A percentile compares a stretch with the other conserved stretches of the same genome.
phyloP scores from a whole-genome alignment of 148 eudicot species.

The Diospyros lotus region DNA sequence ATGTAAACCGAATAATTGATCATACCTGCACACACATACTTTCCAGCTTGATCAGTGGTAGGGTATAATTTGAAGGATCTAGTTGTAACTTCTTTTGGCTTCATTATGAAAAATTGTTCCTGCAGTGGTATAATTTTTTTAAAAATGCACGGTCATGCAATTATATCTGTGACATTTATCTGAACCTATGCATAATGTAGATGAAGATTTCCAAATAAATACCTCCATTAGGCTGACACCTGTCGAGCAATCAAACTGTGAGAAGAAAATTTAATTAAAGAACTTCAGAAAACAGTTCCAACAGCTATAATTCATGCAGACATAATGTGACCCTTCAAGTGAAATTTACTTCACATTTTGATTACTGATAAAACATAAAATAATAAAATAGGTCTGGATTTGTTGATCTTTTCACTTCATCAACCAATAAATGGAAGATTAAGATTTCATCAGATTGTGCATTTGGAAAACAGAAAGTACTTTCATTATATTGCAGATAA shows the following conservation, averaged over 20 bases:
- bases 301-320: not conserved
- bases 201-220: slow-evolving; percentile 2
- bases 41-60: slow-evolving; percentile 78
- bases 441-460: not conserved
- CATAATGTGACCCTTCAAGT: not conserved
- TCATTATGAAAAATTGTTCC: slow-evolving; percentile 95
- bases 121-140: slow-evolving; percentile 24
- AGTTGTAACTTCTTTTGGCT: slow-evolving; percentile 55
- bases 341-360: not conserved
- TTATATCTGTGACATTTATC: not conserved
- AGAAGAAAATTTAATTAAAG: slow-evolving; percentile 4
- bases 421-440: not conserved
- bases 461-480: too few relatives aligned
- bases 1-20: slow-evolving; percentile 1
- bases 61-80: slow-evolving; percentile 74
- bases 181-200: not conserved
- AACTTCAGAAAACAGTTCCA: not conserved
- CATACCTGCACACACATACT: slow-evolving; percentile 74
- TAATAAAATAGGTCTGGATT: not conserved
- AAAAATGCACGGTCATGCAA: not conserved
- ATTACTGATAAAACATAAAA: not conserved
- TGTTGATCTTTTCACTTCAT: not conserved
- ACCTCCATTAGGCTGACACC: slow-evolving; percentile 96
- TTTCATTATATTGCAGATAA: not conserved
- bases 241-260: slow-evolving; percentile 89